Evolutionary conservation across 2,329 filamentous ascomycete genomes (phyloP).

Genomic region (Alternaria atra): DNA sequence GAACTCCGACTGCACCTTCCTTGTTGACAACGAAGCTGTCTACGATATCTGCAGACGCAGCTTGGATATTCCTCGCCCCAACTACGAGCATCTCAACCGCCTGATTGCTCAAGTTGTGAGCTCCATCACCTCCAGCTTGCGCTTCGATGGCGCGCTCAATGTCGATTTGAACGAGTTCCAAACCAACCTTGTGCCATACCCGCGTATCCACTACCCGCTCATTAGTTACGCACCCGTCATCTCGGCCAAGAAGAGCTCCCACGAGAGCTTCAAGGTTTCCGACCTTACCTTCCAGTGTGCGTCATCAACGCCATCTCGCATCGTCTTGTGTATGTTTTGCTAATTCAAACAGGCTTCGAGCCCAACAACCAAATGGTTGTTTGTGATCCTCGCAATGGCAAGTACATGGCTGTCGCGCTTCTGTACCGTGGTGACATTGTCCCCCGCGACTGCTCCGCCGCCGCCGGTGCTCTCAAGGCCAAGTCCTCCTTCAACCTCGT

Average conservation of each 20-base stretch:
- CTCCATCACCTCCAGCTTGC: constrained; percentile 76
- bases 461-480: constrained; percentile 73
- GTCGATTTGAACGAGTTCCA: constrained; percentile 81
- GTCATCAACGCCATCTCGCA: constrained; percentile 5
- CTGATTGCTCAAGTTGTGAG: constrained; percentile 78
- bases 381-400: constrained; percentile 76
- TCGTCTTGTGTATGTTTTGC: constrained; percentile 20
- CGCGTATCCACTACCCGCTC: constrained; percentile 77
- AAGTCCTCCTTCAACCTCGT: constrained; percentile 77
- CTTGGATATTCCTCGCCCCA: constrained; percentile 73
- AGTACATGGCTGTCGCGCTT: constrained; percentile 79
- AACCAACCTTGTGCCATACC: constrained; percentile 78
- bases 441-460: constrained; percentile 73
- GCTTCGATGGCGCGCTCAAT: constrained; percentile 76
- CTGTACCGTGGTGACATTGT: constrained; percentile 77
- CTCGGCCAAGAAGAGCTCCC: constrained; percentile 77
- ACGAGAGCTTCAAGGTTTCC: constrained; percentile 87
- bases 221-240: constrained; percentile 78
- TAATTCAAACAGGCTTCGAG: constrained; percentile 68
- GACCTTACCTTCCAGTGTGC: constrained; percentile 78
- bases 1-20: constrained; percentile 81
- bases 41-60: constrained; percentile 79
- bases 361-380: constrained; percentile 83
- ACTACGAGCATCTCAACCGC: constrained; percentile 76
- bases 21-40: constrained; percentile 78